Conservation (phyloP, 148 eudicot species). For the Rhododendron williamsianum region DNA sequence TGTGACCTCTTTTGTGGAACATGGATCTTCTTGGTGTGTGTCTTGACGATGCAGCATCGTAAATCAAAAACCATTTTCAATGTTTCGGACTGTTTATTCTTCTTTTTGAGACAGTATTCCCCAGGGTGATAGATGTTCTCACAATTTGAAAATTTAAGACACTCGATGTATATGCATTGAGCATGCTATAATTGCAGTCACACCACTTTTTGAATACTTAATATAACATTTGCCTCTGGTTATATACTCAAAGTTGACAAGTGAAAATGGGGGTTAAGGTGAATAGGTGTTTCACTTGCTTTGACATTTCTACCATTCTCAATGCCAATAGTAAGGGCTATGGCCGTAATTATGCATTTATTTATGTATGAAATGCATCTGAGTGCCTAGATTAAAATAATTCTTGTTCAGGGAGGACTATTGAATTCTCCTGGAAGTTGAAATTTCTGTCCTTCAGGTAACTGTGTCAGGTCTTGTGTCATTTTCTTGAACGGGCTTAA, state of each 20-base stretch:
- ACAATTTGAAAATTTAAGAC: not conserved
- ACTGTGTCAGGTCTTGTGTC: conserved; percentile 36
- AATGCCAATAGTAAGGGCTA: not conserved
- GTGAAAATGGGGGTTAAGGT: not conserved
- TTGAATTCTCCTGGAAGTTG: conserved; percentile 74
- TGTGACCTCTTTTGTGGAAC: not conserved
- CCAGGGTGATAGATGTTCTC: not conserved
- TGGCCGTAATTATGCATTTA: conserved; percentile 2
- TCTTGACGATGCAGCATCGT: not conserved
- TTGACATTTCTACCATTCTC: not conserved
- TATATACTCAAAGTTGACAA: not conserved
- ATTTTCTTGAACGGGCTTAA: conserved; percentile 21
- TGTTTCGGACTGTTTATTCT: not conserved
- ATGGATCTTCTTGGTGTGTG: not conserved
- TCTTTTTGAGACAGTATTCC: not conserved
- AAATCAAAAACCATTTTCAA: not conserved
- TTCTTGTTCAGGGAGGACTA: conserved; percentile 73
- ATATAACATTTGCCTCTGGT: not conserved
- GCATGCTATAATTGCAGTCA: not conserved
- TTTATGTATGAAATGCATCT: conserved; percentile 18
- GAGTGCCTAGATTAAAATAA: conserved; percentile 64
- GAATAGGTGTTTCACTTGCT: not conserved
- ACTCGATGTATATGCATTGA: not conserved
- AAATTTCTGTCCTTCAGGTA: conserved; percentile 54
- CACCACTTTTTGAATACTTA: not conserved